These are phyloP conservation scores for Neckera pumila DNA, from an alignment of 225 moss, liverwort and hornwort species.

Conservation along the genomic window DNA sequence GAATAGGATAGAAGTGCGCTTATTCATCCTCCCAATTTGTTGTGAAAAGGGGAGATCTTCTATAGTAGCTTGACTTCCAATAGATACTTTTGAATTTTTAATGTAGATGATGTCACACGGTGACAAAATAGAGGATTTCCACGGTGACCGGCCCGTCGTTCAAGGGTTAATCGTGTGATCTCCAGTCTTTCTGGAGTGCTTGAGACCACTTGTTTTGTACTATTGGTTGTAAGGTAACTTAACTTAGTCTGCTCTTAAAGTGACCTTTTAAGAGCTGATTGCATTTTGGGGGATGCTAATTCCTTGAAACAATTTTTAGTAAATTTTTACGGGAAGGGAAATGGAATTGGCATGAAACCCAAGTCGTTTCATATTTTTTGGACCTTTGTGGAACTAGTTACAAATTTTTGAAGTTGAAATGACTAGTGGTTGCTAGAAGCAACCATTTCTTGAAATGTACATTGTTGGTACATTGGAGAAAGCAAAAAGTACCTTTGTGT, in stretches of 20 bases:
- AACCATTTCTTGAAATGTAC: fast-evolving
- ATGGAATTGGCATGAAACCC: fast-evolving
- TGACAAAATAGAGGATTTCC: no score
- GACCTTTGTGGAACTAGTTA: not conserved
- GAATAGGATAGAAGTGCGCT: no score
- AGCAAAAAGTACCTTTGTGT: not conserved
- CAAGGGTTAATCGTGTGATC: not conserved
- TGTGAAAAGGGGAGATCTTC: no score
- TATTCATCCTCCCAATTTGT: no score
- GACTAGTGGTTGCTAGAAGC: fast-evolving
- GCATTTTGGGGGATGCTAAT: not conserved
- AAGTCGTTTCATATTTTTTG: not conserved
- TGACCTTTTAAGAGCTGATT: not conserved
- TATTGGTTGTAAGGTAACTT: not conserved
- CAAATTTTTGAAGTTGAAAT: not conserved
- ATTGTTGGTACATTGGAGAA: no score
- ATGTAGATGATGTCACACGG: no score
- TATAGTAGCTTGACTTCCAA: no score
- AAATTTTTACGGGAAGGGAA: not conserved
- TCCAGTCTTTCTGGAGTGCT: not conserved
- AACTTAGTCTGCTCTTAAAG: no score
- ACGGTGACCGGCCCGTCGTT: no score
- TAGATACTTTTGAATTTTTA: no score
- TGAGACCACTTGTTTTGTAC: not conserved
- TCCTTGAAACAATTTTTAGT: not conserved